These are phyloP conservation scores for Kondoa subrosea DNA, from an alignment of 768 basidiomycete species.

Conservation along the genomic window DNA sequence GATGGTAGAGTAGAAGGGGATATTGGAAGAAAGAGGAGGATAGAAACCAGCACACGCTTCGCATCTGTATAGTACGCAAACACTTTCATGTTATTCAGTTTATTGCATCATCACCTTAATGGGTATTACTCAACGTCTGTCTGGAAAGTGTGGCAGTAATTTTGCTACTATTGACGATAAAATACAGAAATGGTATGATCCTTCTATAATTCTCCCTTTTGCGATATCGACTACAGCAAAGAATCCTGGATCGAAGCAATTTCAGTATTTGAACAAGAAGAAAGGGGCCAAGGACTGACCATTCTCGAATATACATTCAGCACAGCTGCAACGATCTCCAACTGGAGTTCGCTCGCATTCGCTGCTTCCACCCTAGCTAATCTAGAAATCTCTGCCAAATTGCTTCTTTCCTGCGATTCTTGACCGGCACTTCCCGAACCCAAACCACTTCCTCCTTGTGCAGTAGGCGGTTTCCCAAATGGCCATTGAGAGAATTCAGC, in stretches of 20 bases:
- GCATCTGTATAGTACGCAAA: background rate
- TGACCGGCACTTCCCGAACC: constrained; percentile 2
- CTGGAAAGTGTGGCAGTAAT: too few relatives aligned
- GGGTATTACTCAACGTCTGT: too few relatives aligned
- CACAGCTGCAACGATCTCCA: constrained; percentile 83
- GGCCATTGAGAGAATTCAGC: constrained; percentile 86
- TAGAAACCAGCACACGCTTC: background rate
- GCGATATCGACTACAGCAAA: background rate
- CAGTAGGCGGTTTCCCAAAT: constrained; percentile 38
- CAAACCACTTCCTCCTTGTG: background rate
- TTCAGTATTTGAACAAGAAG: background rate
- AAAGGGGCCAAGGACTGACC: constrained; percentile 18
- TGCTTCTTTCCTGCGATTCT: constrained; percentile 32
- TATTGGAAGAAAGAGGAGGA: background rate
- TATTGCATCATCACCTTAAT: too few relatives aligned
- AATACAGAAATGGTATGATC: background rate
- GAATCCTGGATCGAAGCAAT: background rate
- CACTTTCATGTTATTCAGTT: too few relatives aligned
- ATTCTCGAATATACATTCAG: constrained; percentile 82
- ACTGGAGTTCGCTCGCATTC: constrained; percentile 47
- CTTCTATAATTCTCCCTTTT: background rate
- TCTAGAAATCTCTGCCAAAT: constrained; percentile 35
- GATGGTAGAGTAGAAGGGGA: too few relatives aligned
- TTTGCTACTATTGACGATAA: too few relatives aligned
- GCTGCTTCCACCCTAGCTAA: constrained; percentile 31